phyloP scores from a whole-genome alignment of 2,329 filamentous ascomycete species.

The Macroventuria anomochaeta region DNA sequence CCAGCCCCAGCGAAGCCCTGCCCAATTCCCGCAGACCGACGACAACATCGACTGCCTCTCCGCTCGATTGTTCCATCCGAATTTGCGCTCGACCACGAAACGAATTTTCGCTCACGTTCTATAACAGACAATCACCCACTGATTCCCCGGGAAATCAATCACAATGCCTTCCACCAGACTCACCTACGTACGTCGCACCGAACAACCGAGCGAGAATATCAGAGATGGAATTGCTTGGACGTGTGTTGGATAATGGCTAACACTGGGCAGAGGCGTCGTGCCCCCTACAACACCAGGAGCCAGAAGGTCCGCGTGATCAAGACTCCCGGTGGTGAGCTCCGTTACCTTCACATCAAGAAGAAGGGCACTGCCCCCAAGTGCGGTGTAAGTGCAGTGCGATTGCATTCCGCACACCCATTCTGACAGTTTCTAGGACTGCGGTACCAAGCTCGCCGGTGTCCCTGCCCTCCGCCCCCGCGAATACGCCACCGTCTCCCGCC shows the following conservation, averaged over 20 bases:
- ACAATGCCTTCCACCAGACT: conserved; percentile 62
- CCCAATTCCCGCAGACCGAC: conserved; percentile 14
- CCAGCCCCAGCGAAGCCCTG: conserved; percentile 25
- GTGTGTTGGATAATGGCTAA: conserved; percentile 33
- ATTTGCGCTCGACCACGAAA: conserved; percentile 9
- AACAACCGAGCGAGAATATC: conserved; percentile 12
- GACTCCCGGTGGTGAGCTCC: conserved; percentile 94
- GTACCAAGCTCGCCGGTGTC: conserved; percentile 94
- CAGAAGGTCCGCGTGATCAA: conserved; percentile 81
- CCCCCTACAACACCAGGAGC: conserved; percentile 92
- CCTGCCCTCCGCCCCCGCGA: conserved; percentile 97
- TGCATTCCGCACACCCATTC: conserved; percentile 15
- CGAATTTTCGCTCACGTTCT: conserved; percentile 35
- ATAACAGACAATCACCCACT: conserved; percentile 40
- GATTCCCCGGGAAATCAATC: conserved; percentile 49
- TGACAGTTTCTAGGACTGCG: conserved; percentile 78
- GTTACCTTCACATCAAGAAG: conserved; percentile 99
- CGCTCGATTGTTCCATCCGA: conserved; percentile 6
- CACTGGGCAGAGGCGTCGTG: conserved; percentile 59
- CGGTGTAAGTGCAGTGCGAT: conserved; percentile 43
- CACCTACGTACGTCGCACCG: conserved; percentile 60
- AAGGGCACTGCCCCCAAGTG: conserved; percentile 97
- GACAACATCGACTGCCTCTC: conserved; percentile 9
- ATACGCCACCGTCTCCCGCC: conserved; percentile 95
- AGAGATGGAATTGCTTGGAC: conserved; percentile 18